Base-by-base conservation (phyloP, 371 early-diverging fungal genomes). In the Mortierella sp. region DNA sequence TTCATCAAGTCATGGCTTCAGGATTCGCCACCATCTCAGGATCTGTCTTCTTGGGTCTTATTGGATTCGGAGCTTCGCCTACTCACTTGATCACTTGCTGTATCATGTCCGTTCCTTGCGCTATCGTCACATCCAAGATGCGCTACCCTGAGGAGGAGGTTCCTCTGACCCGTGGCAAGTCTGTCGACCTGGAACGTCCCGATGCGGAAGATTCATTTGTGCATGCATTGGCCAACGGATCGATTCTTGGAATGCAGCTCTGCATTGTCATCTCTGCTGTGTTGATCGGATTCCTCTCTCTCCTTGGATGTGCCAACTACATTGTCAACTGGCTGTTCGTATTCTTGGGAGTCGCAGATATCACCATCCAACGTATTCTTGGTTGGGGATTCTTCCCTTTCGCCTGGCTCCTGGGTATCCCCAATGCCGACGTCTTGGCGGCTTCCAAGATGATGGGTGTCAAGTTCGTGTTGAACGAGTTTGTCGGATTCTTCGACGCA, bases 21-120 rank as follows among this genome's bases (percentile, higher is more conserved):
- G 96, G 95, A 50, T 96, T 96, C 81, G 90, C 95, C 34, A 96
- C 96, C 61, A 89, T 94, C 66, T 88, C 94, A 34, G 96, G 96
- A 34, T 94, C 95, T 1, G 92, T 93, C 9, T 79, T 93, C 45
- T 83, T 90, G 56, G 92, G 87, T 31, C 92, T 91, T 67, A 86
- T 91, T 62, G 74, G 83, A 2, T 81, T 93, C 80, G 91, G 91
- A 52, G 89, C 90, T 5, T 80, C 83, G 49, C 84, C 91, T 21
- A 81, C 87, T 26, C 83, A 88, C 53, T 70, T 93, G 41, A 84
- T 93, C 65, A 94, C 95, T 2, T 89, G 94, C 8, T 95, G 95
- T 78, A 84, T 95, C 86, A 95, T 95, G 95, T 96, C 96, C 26
- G 90, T 95, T 38, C 96, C 96, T 1, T 91, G 94, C 72, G 90